A percentile compares a stretch with the other conserved stretches of the same genome.
Conservation (phyloP, 2,329 filamentous ascomycete genomes). For the Sporothrix mexicana region DNA sequence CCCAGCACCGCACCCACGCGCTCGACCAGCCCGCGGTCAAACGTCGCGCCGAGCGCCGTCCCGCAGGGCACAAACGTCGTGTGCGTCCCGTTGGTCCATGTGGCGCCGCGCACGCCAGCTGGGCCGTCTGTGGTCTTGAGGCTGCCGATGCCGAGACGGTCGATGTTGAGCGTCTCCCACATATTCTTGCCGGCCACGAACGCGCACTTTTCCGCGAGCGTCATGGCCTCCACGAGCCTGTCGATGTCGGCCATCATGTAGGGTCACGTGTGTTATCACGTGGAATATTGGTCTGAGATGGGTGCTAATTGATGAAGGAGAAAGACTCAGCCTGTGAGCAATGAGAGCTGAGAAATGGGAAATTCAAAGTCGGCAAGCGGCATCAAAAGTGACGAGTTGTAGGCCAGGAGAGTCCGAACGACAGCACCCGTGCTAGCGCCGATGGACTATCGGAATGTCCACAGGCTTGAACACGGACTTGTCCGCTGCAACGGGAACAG, state of each 20-base stretch:
- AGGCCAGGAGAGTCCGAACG: neutral
- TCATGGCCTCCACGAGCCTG: slow-evolving; percentile 25
- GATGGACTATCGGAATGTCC: neutral
- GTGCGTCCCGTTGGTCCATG: slow-evolving; percentile 71
- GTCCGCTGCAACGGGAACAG: neutral
- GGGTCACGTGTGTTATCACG: too few species aligned
- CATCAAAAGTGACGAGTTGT: neutral
- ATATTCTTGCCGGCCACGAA: slow-evolving; percentile 36
- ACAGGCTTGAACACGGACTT: neutral
- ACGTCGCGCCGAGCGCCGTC: slow-evolving; percentile 69
- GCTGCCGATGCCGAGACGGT: slow-evolving; percentile 35
- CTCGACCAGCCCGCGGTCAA: slow-evolving; percentile 30
- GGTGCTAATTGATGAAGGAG: neutral
- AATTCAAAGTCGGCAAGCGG: too few species aligned
- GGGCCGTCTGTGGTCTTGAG: slow-evolving; percentile 70
- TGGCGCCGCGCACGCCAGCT: slow-evolving; percentile 71
- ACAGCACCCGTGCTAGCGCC: neutral
- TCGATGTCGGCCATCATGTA: slow-evolving; percentile 26
- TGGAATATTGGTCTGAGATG: neutral
- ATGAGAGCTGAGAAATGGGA: too few species aligned
- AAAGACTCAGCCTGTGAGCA: neutral
- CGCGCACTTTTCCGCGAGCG: slow-evolving; percentile 36
- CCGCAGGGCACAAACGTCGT: slow-evolving; percentile 83
- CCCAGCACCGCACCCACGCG: slow-evolving; percentile 50
- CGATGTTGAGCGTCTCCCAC: slow-evolving; percentile 37